These are phyloP conservation scores for Litsea cubeba DNA, from an alignment of 164 flowering plant genomes.

Conservation along the genomic window DNA sequence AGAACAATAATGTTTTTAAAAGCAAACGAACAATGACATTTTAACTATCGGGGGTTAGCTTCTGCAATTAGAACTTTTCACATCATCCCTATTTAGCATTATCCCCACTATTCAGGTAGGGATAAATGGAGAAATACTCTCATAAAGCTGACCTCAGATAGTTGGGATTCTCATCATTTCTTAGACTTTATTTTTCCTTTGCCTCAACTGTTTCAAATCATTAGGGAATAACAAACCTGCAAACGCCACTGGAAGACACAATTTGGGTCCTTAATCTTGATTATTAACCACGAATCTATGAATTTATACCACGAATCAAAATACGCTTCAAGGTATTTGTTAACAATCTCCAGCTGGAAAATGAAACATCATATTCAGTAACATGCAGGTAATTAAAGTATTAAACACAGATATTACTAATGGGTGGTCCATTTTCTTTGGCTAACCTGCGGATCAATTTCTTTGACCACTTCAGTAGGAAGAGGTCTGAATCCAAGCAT, in stretches of 20 bases:
- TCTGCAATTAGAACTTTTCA: too few species aligned
- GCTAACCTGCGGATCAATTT: slow-evolving; percentile 56
- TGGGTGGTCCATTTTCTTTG: background rate
- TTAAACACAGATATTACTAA: background rate
- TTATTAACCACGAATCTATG: slow-evolving; percentile 83
- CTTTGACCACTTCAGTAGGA: slow-evolving; percentile 63
- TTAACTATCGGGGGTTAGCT: too few species aligned
- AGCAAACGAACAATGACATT: background rate
- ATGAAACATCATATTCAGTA: slow-evolving; percentile 2
- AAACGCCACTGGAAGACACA: slow-evolving; percentile 91
- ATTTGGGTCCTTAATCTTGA: slow-evolving; percentile 82
- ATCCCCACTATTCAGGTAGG: too few species aligned
- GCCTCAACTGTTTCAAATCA: too few species aligned
- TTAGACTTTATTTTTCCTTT: background rate
- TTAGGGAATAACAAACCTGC: slow-evolving; percentile 49
- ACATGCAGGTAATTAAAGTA: too few species aligned
- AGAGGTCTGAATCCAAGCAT: slow-evolving; percentile 98
- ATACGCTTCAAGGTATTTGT: slow-evolving; percentile 78
- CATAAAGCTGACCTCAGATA: too few species aligned
- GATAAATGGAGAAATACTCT: too few species aligned
- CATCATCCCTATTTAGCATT: too few species aligned
- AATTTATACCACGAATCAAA: slow-evolving; percentile 93
- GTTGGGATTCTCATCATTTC: too few species aligned
- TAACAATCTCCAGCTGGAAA: slow-evolving; percentile 67
- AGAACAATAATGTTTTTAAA: background rate